Base-by-base conservation (phyloP, 441 rosid species). In the Mallotus repandus region DNA sequence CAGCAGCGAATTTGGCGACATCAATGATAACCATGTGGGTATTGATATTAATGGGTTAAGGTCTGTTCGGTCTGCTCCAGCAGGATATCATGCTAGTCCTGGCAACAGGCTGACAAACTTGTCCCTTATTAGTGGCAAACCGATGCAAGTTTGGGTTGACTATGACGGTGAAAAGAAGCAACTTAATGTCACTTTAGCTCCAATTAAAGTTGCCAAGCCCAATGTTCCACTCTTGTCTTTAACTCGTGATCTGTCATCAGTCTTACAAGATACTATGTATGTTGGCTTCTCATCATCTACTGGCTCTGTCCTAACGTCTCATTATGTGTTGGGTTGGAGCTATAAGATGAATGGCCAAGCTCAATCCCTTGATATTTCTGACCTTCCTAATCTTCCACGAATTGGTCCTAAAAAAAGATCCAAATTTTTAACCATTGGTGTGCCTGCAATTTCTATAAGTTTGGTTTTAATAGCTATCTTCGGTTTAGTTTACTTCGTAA, bases 121-220 rank as follows among this genome's bases (percentile, higher is more conserved):
- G 63, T 66, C 41, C 5, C 84, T 87, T 7, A 14, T 21, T 5
- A 79, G 86, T 63, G 81, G 84, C 22, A 29, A 66, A 14, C 78
- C 78, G 43, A 81, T 85, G 76, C 87, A 85, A 65, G 77, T 81
- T 61, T 87, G 88, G 82, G 80, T 87, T 4, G 93, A 89, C 6
- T 89, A 71, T 53, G 86, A 87, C 73, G 90, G 88, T 54, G 0
- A 2, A 5, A 3, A 78, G 41, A 81, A 45, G 62, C 55, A 52
- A 25, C 35, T 76, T 8, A 64, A 75, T 58, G 81, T 86, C 38
- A 79, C 85, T 15, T 72, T 86, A 19, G 86, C 81, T 60, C 79
- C 88, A 41, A 11, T 71, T 5, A 22, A 53, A 7, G 6, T 56
- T 10, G 35, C 1, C 32, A 84, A 80, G 66, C 86, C 88, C 2